phyloP scores from a whole-genome alignment of 192 early-diverging fungal genomes.

The Linnemannia schmuckeri region DNA sequence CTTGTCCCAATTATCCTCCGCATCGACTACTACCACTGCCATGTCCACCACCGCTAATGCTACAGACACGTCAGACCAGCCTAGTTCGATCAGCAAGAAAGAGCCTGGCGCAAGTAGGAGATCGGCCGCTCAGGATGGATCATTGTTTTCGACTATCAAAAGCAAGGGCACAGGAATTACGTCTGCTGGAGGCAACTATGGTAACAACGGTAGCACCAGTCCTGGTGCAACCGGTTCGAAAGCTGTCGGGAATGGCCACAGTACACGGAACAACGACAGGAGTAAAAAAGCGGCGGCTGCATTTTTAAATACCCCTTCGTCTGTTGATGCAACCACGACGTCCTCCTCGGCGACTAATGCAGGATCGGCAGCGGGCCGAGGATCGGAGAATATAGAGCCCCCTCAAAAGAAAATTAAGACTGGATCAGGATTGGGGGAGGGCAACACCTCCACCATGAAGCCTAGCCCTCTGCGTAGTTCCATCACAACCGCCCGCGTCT shows the following conservation, averaged over 20 bases:
- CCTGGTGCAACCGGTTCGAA: not conserved
- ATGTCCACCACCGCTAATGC: not conserved
- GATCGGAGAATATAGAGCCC: not conserved
- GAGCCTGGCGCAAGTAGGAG: not conserved
- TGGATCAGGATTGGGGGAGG: not conserved
- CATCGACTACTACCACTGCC: not conserved
- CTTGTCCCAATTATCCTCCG: not conserved
- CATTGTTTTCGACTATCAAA: not conserved
- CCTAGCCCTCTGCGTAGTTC: slow-evolving; percentile 23
- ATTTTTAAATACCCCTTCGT: not conserved
- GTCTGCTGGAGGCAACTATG: not conserved
- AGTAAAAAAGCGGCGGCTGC: not conserved
- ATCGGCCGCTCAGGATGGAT: not conserved
- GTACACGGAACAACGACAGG: slow-evolving; percentile 1
- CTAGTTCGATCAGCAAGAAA: not conserved
- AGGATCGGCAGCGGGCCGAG: not conserved
- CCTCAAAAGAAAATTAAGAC: slow-evolving; percentile 14
- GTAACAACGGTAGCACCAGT: not conserved
- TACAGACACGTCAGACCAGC: not conserved
- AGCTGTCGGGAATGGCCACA: not conserved
- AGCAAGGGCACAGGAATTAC: not conserved
- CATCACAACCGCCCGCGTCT: not conserved
- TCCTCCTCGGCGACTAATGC: slow-evolving; percentile 5
- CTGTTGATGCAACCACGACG: not conserved
- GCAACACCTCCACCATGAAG: not conserved